Conservation (phyloP, 1,139 yeast genomes). For the Tardiomyces blankii region DNA sequence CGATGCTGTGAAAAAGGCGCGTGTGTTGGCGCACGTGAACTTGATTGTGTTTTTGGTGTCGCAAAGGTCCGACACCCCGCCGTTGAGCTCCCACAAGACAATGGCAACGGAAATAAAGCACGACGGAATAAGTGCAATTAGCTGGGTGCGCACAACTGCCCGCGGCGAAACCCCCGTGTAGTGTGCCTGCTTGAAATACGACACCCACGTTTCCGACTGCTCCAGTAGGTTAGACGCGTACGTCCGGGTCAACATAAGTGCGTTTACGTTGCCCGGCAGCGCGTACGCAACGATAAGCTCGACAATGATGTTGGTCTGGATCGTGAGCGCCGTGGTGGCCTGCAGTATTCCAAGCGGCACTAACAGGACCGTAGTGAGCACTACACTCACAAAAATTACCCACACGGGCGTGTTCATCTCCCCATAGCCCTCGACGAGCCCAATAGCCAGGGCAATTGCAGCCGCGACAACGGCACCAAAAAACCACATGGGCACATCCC, state of each 20-base stretch:
- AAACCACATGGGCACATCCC: conserved; percentile 57
- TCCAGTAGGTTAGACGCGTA: conserved; percentile 49
- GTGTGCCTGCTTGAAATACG: conserved; percentile 50
- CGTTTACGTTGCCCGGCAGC: conserved; percentile 51
- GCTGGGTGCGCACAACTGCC: conserved; percentile 48
- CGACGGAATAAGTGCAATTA: conserved; percentile 30
- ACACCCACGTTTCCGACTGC: conserved; percentile 48
- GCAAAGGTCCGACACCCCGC: conserved; percentile 39
- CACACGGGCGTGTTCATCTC: conserved; percentile 36
- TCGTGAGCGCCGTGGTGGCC: conserved; percentile 38
- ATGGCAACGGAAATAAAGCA: conserved; percentile 41
- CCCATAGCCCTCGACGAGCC: conserved; percentile 33
- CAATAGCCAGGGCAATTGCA: conserved; percentile 37
- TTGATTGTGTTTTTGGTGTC: conserved; percentile 44
- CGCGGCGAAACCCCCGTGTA: conserved; percentile 51
- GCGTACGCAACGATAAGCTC: conserved; percentile 55
- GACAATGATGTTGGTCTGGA: conserved; percentile 47
- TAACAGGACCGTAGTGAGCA: conserved; percentile 31
- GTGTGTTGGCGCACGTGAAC: conserved; percentile 32
- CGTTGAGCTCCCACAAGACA: conserved; percentile 38
- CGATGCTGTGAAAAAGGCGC: conserved; percentile 40
- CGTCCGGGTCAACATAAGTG: conserved; percentile 47
- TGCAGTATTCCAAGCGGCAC: conserved; percentile 39
- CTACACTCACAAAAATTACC: conserved; percentile 47
- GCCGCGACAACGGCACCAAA: conserved; percentile 35